Percentiles rank a stretch among this genome's conserved stretches.
phyloP scores from a whole-genome alignment of 2,329 filamentous ascomycete species.

The Fusarium anthophilum region DNA sequence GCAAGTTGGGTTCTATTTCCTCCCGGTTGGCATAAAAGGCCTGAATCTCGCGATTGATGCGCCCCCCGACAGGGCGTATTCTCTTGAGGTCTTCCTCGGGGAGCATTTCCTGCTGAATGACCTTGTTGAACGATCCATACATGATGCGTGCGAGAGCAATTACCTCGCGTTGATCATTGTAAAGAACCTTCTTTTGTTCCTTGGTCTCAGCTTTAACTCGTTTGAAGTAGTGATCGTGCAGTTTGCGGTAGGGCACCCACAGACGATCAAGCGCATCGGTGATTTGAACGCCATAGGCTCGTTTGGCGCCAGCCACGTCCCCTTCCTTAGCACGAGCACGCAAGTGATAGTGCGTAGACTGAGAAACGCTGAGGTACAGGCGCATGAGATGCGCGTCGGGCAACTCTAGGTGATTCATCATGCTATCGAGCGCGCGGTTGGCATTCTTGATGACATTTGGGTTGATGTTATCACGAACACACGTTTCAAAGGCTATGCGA shows the following conservation, averaged over 20 bases:
- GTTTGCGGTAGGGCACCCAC: constrained; percentile 58
- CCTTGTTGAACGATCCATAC: constrained; percentile 56
- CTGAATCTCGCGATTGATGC: constrained; percentile 51
- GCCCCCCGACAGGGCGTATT: constrained; percentile 47
- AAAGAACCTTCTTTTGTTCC: constrained; percentile 40
- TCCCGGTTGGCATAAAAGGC: constrained; percentile 49
- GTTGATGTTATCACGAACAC: constrained; percentile 81
- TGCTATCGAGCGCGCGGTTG: constrained; percentile 70
- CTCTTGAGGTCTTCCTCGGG: constrained; percentile 46
- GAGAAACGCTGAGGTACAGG: constrained; percentile 65
- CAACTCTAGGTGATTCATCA: constrained; percentile 55
- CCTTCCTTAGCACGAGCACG: constrained; percentile 45
- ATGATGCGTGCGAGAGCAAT: constrained; percentile 57
- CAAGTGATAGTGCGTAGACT: constrained; percentile 57
- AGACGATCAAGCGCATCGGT: constrained; percentile 59
- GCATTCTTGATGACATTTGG: constrained; percentile 73
- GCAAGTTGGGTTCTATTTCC: constrained; percentile 46
- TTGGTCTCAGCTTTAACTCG: constrained; percentile 33
- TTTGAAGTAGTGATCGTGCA: constrained; percentile 51
- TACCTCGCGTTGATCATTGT: constrained; percentile 53
- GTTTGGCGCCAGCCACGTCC: constrained; percentile 49
- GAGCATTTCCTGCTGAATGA: constrained; percentile 54
- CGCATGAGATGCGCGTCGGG: constrained; percentile 63
- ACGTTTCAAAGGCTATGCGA: constrained; percentile 77
- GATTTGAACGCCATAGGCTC: constrained; percentile 61